Evolutionary conservation across 2,329 filamentous ascomycete genomes (phyloP).

Genomic region (Aspergillus sp.): DNA sequence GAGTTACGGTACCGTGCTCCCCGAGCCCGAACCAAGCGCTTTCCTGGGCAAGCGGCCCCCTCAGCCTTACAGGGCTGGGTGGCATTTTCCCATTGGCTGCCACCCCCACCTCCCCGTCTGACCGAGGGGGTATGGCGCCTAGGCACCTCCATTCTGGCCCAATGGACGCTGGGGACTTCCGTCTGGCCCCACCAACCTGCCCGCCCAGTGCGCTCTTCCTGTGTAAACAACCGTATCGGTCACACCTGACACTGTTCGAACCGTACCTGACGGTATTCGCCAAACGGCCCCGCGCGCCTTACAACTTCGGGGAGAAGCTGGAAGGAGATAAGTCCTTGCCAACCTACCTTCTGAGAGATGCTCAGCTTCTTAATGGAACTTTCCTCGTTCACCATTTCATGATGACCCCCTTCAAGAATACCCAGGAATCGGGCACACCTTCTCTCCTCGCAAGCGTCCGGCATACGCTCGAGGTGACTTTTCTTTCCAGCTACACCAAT

Average conservation of each 20-base stretch:
- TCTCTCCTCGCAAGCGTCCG: background rate
- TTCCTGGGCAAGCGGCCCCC: background rate
- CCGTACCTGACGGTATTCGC: slow-evolving; percentile 1
- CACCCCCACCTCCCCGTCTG: background rate
- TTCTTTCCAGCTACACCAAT: slow-evolving; percentile 79
- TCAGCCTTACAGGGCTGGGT: slow-evolving; percentile 16
- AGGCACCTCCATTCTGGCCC: slow-evolving; percentile 11
- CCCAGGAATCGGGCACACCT: background rate
- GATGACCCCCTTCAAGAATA: background rate
- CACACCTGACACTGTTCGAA: background rate
- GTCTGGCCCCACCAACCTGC: background rate
- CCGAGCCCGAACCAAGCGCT: background rate
- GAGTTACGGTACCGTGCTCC: background rate
- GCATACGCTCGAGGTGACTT: slow-evolving; percentile 55
- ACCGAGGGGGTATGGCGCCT: background rate
- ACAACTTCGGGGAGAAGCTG: background rate
- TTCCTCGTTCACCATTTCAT: background rate
- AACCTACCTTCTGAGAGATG: background rate
- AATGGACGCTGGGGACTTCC: background rate
- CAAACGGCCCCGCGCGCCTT: background rate
- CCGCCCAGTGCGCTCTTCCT: background rate
- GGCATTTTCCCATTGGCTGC: slow-evolving; percentile 4
- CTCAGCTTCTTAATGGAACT: background rate
- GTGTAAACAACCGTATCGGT: background rate
- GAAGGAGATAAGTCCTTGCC: background rate